A percentile compares a stretch with the other conserved stretches of the same genome.
Evolutionary conservation across 441 rosid genomes (phyloP).

Genomic region (Biscutella auriculata): DNA sequence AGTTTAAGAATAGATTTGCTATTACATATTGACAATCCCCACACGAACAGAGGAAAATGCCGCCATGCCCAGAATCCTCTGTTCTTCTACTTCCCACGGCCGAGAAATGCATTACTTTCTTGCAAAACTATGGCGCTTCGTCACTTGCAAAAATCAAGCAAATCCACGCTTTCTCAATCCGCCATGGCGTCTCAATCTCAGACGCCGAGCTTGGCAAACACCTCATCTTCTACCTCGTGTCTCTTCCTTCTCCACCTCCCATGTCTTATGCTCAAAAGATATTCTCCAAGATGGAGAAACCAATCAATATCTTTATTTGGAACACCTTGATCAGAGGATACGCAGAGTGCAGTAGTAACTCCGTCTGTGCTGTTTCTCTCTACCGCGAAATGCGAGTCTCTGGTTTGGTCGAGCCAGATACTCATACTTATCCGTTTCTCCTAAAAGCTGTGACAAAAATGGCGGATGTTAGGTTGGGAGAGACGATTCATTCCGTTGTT

Average conservation of each 20-base stretch:
- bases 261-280: conserved; percentile 43
- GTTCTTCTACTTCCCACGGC: conserved; percentile 19
- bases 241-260: conserved; percentile 37
- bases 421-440: conserved; percentile 72
- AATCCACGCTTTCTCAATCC: conserved; percentile 56
- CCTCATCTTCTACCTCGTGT: conserved; percentile 41
- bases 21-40: conserved; percentile 22
- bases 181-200: conserved; percentile 36
- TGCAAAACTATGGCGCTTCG: conserved; percentile 31
- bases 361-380: conserved; percentile 38
- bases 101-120: conserved; percentile 39
- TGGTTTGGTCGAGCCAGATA: conserved; percentile 40
- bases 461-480: conserved; percentile 34
- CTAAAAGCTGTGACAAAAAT: conserved; percentile 52
- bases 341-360: conserved; percentile 34
- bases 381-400: conserved; percentile 32
- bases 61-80: conserved; percentile 8
- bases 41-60: not conserved
- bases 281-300: conserved; percentile 32
- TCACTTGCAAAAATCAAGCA: conserved; percentile 39
- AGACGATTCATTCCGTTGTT: conserved; percentile 36
- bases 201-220: conserved; percentile 38
- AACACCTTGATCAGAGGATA: conserved; percentile 72
- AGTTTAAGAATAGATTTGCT: too few species aligned
- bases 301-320: conserved; percentile 48